phyloP scores from a whole-genome alignment of 2,329 filamentous ascomycete genomes.

The Hansfordia pulvinata region DNA sequence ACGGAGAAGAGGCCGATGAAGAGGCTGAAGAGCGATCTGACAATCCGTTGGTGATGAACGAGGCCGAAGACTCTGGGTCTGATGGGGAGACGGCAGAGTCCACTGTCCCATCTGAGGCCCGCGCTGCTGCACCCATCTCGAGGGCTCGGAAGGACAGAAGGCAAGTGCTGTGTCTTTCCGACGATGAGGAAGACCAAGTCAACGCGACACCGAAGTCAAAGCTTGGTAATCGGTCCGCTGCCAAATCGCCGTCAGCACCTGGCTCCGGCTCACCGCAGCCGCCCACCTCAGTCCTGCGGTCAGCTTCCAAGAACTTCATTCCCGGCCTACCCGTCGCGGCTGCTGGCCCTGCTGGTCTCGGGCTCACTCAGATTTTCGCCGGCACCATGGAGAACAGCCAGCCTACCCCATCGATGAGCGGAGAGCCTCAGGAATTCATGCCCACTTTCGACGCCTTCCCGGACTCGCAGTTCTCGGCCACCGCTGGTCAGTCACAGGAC shows the following conservation, averaged over 20 bases:
- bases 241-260: slow-evolving; percentile 26
- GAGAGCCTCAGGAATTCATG: slow-evolving; percentile 32
- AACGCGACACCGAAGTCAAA: slow-evolving; percentile 37
- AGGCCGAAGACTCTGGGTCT: slow-evolving; percentile 18
- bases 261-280: slow-evolving; percentile 34
- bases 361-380: slow-evolving; percentile 81
- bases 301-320: slow-evolving; percentile 56
- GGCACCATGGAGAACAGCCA: slow-evolving; percentile 69
- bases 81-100: slow-evolving; percentile 25
- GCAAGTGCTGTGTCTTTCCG: slow-evolving; percentile 40
- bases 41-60: slow-evolving; percentile 22
- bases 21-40: slow-evolving; percentile 22
- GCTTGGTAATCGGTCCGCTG: no score
- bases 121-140: no score
- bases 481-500: slow-evolving; percentile 32
- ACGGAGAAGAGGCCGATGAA: slow-evolving; percentile 18
- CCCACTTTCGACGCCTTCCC: slow-evolving; percentile 44
- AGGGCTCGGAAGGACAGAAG: slow-evolving; percentile 35
- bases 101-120: no score
- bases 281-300: slow-evolving; percentile 53
- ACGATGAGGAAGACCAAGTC: slow-evolving; percentile 47
- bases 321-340: slow-evolving; percentile 47
- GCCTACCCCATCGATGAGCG: slow-evolving; percentile 11
- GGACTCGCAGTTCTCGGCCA: slow-evolving; percentile 47
- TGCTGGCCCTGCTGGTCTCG: slow-evolving; percentile 47